Base-by-base conservation (phyloP, 2,329 filamentous ascomycete species). In the Trichoderma koningii region DNA sequence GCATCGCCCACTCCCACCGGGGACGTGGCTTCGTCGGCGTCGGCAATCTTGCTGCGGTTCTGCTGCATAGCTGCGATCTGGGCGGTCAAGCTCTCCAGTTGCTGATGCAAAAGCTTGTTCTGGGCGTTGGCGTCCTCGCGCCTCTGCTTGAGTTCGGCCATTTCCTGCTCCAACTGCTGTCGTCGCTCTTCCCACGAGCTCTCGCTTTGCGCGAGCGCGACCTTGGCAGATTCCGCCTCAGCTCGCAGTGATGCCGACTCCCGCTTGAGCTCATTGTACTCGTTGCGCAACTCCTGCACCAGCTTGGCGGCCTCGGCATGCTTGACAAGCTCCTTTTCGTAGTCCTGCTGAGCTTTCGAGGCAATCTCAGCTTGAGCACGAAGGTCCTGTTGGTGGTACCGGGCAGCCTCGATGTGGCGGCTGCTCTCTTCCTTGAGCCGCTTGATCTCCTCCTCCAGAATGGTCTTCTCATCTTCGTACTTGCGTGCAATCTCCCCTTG, bases 281-380 rank as follows among this genome's bases (percentile, higher is more conserved):
- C 92, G 4, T 83, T 82, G 59, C 95, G 91, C 55, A 97, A 82
- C 61, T 83, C 83, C 70, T 96, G 92, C 15, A 97, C 82, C 42
- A 87, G 86, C 77, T 93, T 93, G 14, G 94, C 92, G n/a, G 94
- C 95, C 69, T 97, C 92, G 1, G 93, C 94, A 77, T 99, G 95
- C 79, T 95, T 97, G 72, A 97, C 86, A 12, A 99, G 84, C 76
- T 99, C 95, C 68, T 89, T 89, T 76, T 99, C 96, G 74, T 99
- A 99, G 70, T 95, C 93, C 73, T 96, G 90, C 75, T 99, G 95
- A 3, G 95, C 93, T 75, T 92, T 91, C 61, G 92, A 89, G 2
- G 95, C 93, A 72, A 99, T 98, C 51, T 96, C 91, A 30, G 94
- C 93, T 76, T 99, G 95, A 0, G 92, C 89, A 67, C 95, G 93